Evolutionary conservation across 495 filamentous ascomycete genomes (phyloP).

Genomic region (Talaromyces proteolyticus): DNA sequence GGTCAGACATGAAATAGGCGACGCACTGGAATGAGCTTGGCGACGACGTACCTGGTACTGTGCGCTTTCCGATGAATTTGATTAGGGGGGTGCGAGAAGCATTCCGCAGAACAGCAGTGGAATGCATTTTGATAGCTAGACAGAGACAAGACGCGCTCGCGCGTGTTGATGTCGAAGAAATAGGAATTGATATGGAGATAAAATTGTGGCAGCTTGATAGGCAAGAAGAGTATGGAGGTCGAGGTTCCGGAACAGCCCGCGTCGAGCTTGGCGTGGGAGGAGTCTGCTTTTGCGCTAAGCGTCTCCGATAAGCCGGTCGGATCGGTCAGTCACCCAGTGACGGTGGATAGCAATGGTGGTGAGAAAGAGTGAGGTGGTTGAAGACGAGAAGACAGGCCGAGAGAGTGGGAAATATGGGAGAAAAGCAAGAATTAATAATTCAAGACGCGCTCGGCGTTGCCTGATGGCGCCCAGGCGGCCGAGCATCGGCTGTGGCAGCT

Average conservation of each 20-base stretch:
- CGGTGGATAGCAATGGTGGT: too few relatives aligned
- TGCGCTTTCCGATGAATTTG: constrained; percentile 85
- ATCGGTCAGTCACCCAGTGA: background rate
- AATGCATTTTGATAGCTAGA: constrained; percentile 47
- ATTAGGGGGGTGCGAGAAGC: constrained; percentile 77
- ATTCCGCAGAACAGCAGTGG: constrained; percentile 61
- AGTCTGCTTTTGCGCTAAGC: constrained; percentile 1
- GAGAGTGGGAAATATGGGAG: constrained; percentile 7
- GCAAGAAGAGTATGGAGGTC: background rate
- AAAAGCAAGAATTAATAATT: constrained; percentile 11
- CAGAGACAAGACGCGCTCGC: background rate
- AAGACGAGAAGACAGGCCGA: constrained; percentile 10
- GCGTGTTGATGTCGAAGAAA: background rate
- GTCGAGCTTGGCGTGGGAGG: constrained; percentile 1
- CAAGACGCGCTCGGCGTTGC: constrained; percentile 3
- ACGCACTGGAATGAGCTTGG: background rate
- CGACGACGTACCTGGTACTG: constrained; percentile 62
- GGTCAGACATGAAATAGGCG: background rate
- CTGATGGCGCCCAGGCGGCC: background rate
- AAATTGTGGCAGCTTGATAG: background rate
- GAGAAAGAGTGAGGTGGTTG: constrained; percentile 9
- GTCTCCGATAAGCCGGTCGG: constrained; percentile 1
- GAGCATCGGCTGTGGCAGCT: background rate
- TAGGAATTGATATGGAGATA: background rate
- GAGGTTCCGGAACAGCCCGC: constrained; percentile 7